Conservation (phyloP, 1,284 basidiomycete species). For the Mycena citricolor region DNA sequence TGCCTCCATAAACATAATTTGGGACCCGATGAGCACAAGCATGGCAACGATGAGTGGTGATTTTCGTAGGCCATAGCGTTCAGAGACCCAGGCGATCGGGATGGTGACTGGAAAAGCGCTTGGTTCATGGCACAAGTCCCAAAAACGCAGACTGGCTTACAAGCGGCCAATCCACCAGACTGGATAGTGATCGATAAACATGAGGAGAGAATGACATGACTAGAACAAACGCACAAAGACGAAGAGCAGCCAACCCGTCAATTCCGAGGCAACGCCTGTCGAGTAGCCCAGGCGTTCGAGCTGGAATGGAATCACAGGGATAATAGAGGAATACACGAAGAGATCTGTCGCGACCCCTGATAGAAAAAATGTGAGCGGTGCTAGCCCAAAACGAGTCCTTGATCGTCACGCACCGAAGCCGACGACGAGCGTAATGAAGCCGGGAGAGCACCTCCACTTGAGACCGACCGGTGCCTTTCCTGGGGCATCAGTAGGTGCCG, state of each 20-base stretch:
- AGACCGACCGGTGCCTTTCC: conserved; percentile 37
- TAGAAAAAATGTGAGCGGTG: conserved; percentile 4
- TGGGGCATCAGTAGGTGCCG: too few species aligned
- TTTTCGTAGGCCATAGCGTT: conserved; percentile 55
- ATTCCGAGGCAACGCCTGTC: conserved; percentile 45
- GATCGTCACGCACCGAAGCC: conserved; percentile 32
- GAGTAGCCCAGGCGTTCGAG: conserved; percentile 55
- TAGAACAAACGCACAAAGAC: conserved; percentile 46
- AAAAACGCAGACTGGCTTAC: conserved; percentile 36
- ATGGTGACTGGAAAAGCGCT: conserved; percentile 53
- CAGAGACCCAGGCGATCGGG: conserved; percentile 68
- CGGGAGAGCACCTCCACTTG: conserved; percentile 53
- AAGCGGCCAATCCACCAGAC: conserved; percentile 49
- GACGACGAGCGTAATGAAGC: conserved; percentile 48
- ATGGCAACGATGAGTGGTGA: conserved; percentile 62
- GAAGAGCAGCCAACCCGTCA: conserved; percentile 70
- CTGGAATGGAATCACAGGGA: conserved; percentile 77
- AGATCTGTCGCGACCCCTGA: conserved; percentile 64
- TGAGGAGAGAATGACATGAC: conserved; percentile 1
- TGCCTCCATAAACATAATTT: conserved; percentile 77
- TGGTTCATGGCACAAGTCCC: not conserved
- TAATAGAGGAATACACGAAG: conserved; percentile 67
- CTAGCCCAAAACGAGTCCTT: not conserved
- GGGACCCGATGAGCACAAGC: conserved; percentile 53
- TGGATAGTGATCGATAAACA: conserved; percentile 23